Percentiles rank a stretch among this genome's conserved stretches.
phyloP scores from a whole-genome alignment of 352 stramenopile species.

The Phytophthora citrophthora region DNA sequence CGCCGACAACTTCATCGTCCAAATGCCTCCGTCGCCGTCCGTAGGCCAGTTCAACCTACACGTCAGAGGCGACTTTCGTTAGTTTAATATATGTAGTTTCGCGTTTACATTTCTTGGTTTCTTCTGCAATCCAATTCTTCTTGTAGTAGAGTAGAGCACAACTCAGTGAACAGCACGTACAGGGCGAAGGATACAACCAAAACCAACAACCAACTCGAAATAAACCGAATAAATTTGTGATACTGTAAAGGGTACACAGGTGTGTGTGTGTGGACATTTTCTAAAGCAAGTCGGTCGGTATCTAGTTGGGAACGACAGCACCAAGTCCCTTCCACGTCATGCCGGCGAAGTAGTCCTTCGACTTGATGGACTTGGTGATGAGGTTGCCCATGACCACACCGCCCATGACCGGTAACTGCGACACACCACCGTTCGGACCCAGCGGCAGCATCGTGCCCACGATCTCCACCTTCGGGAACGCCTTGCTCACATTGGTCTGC shows the following conservation, averaged over 20 bases:
- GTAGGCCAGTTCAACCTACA: not conserved
- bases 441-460: conserved; percentile 51
- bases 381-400: conserved; percentile 60
- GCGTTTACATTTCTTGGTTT: not conserved
- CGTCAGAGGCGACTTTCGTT: not conserved
- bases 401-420: conserved; percentile 58
- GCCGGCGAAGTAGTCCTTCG: conserved; percentile 51
- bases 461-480: conserved; percentile 46
- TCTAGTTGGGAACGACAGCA: conserved; percentile 39
- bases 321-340: conserved; percentile 45
- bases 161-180: too few species aligned
- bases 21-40: conserved; percentile 20
- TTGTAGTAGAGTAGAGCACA: too few species aligned
- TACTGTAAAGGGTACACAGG: not conserved
- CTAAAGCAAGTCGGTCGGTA: not conserved
- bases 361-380: conserved; percentile 55
- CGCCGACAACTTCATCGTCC: conserved; percentile 21
- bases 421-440: conserved; percentile 57
- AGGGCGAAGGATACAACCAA: too few species aligned
- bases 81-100: too few species aligned
- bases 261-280: not conserved
- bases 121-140: too few species aligned
- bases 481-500: conserved; percentile 43
- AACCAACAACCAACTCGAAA: not conserved
- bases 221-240: conserved; percentile 5